phyloP scores from a whole-genome alignment of 2,329 filamentous ascomycete species.

The Trichoderma simmonsii region DNA sequence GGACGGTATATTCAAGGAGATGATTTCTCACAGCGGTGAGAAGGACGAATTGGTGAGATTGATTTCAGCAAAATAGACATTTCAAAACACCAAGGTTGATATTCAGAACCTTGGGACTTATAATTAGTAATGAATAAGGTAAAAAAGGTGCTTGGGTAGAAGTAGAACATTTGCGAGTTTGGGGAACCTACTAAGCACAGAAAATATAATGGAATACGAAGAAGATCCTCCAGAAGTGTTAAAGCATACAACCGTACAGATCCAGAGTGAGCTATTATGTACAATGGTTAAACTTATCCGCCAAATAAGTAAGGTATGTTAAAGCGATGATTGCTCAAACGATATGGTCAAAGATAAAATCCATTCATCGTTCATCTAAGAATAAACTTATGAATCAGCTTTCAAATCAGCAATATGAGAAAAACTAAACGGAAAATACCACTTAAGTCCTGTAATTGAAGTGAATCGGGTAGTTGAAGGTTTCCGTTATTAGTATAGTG shows the following conservation, averaged over 20 bases:
- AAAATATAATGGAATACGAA: neutral
- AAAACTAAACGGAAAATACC: neutral
- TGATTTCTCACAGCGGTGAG: slow-evolving; percentile 32
- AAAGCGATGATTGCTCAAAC: neutral
- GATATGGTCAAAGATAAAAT: neutral
- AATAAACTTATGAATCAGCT: neutral
- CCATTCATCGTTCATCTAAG: neutral
- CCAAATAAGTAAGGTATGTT: neutral
- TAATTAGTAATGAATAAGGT: neutral
- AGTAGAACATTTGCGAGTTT: neutral
- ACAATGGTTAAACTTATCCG: neutral
- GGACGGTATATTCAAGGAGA: slow-evolving; percentile 49
- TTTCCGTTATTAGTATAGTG: neutral
- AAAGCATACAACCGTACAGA: neutral
- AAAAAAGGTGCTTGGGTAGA: neutral
- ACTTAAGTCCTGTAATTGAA: neutral
- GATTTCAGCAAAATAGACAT: neutral
- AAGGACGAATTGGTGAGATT: slow-evolving; percentile 7
- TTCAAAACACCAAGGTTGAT: neutral
- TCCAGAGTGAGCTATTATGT: neutral
- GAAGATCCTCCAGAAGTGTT: neutral
- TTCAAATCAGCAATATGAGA: neutral
- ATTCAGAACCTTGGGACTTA: neutral
- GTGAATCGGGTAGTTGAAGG: neutral
- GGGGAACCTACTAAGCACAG: neutral